phyloP scores from a whole-genome alignment of 139 green algal species.

The Coelastrella sp. region DNA sequence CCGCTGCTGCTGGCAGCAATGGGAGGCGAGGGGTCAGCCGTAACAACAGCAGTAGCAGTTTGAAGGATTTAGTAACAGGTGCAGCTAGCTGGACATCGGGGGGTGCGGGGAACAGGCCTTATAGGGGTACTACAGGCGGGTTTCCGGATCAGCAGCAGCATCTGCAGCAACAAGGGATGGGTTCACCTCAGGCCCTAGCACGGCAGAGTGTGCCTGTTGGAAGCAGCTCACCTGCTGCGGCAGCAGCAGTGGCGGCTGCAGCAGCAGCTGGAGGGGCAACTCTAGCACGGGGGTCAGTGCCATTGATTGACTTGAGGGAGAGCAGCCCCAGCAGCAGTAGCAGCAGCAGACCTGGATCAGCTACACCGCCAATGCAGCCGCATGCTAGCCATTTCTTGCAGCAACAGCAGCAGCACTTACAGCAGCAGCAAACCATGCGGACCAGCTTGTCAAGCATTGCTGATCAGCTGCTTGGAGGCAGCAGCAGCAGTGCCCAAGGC shows the following conservation, averaged over 20 bases:
- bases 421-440: not conserved
- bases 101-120: not conserved
- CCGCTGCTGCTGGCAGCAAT: not conserved
- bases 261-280: not conserved
- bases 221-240: too few relatives aligned
- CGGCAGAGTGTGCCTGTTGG: not conserved
- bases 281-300: not conserved
- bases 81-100: constrained; percentile 1
- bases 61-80: not conserved
- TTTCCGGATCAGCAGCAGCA: not conserved
- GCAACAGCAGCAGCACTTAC: constrained; percentile 11
- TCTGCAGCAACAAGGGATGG: constrained; percentile 12
- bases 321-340: not conserved
- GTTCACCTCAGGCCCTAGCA: not conserved
- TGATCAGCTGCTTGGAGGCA: not conserved
- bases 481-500: constrained; percentile 5
- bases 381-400: not conserved
- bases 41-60: constrained; percentile 38
- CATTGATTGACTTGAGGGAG: not conserved
- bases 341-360: constrained; percentile 17
- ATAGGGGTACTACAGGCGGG: not conserved
- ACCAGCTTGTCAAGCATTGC: constrained; percentile 8
- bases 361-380: not conserved
- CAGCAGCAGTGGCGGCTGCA: not conserved
- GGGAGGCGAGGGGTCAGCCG: not conserved